These are phyloP conservation scores for Xylariaceae sp. DNA, from an alignment of 2,329 filamentous ascomycete species.

Conservation along the genomic window DNA sequence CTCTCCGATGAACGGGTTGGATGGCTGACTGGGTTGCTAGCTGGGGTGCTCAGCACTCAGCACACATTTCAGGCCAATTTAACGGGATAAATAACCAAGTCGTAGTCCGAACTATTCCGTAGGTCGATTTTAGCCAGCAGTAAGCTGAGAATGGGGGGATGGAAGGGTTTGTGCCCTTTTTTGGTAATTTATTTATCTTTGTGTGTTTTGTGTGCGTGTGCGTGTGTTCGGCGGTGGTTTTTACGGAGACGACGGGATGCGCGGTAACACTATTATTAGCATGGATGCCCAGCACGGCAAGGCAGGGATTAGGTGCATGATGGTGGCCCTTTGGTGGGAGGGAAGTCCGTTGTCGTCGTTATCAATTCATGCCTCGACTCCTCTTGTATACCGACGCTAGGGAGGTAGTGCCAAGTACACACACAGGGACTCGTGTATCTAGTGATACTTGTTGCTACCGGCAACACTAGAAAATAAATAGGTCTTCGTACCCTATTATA, in stretches of 20 bases:
- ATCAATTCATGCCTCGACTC: too few relatives aligned
- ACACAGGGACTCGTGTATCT: neutral
- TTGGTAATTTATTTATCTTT: neutral
- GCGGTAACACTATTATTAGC: neutral
- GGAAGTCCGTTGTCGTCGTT: neutral
- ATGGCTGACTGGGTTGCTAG: neutral
- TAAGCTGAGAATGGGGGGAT: neutral
- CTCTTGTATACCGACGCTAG: neutral
- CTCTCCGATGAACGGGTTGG: conserved; percentile 4
- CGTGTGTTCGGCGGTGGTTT: too few relatives aligned
- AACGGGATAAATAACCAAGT: neutral
- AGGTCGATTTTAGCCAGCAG: neutral
- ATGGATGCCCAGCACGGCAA: neutral
- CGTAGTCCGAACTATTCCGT: neutral
- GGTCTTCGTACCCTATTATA: too few relatives aligned
- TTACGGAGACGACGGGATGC: too few relatives aligned
- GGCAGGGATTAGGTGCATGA: neutral
- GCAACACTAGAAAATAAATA: too few relatives aligned
- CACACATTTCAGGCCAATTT: neutral
- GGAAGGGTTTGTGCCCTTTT: neutral
- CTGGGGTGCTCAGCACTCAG: neutral
- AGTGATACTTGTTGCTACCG: too few relatives aligned
- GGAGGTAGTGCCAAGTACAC: neutral
- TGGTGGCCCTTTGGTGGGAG: neutral
- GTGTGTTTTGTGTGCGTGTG: too few relatives aligned